phyloP scores from a whole-genome alignment of 768 basidiomycete genomes.

The Boletus rubropictus region DNA sequence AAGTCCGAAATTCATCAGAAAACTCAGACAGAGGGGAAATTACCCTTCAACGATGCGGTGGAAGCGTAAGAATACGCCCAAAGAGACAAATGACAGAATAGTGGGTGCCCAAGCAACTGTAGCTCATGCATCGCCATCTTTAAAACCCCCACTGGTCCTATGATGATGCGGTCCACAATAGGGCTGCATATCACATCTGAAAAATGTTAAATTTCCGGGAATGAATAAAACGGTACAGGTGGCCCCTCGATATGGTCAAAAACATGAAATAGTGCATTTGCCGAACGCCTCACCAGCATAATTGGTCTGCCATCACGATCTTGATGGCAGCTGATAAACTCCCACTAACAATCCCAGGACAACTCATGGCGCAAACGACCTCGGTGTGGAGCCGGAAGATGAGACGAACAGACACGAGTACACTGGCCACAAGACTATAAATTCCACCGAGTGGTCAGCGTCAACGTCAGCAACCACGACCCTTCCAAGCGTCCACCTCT shows the following conservation, averaged over 20 bases:
- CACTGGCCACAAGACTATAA: slow-evolving; percentile 23
- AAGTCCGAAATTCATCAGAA: slow-evolving; percentile 28
- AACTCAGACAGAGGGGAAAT: slow-evolving; percentile 26
- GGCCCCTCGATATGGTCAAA: slow-evolving; percentile 26
- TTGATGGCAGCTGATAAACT: slow-evolving; percentile 23
- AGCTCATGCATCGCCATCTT: slow-evolving; percentile 6
- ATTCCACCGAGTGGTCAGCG: slow-evolving; percentile 12
- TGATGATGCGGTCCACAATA: slow-evolving; percentile 12
- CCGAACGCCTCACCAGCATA: slow-evolving; percentile 23
- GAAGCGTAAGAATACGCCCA: slow-evolving; percentile 4
- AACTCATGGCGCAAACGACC: slow-evolving; percentile 18
- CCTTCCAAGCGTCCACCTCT: slow-evolving; percentile 6
- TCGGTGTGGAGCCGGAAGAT: slow-evolving; percentile 7
- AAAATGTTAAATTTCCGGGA: slow-evolving; percentile 19
- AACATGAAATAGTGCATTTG: slow-evolving; percentile 19
- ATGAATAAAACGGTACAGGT: slow-evolving; percentile 23
- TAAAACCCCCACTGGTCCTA: slow-evolving; percentile 3
- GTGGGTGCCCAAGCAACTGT: slow-evolving; percentile 6
- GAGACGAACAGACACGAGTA: slow-evolving; percentile 14
- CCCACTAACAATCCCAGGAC: slow-evolving; percentile 14
- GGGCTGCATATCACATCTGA: slow-evolving; percentile 18
- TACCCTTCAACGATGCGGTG: slow-evolving; percentile 10
- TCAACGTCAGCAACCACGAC: slow-evolving; percentile 11
- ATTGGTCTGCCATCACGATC: slow-evolving; percentile 23
- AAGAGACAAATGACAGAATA: slow-evolving; percentile 8